phyloP scores from a whole-genome alignment of 2,329 filamentous ascomycete genomes.

The Aphanocladium album region DNA sequence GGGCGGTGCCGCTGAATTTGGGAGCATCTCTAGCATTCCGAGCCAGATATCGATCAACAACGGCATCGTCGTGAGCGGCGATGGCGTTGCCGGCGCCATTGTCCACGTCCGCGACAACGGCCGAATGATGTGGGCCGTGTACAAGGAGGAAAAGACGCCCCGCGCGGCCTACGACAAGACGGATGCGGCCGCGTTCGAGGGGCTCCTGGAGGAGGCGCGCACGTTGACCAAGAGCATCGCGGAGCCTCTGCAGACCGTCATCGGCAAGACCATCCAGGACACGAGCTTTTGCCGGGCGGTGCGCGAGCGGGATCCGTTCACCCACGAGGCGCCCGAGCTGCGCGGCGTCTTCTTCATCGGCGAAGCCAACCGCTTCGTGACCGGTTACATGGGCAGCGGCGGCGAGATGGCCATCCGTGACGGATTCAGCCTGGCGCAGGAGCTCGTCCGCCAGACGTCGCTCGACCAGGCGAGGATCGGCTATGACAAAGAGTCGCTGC shows the following conservation, averaged over 20 bases:
- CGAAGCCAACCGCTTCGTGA: constrained; percentile 41
- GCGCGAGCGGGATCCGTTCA: constrained; percentile 37
- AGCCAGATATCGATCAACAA: constrained; percentile 27
- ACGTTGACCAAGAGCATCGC: constrained; percentile 26
- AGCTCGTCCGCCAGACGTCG: constrained; percentile 23
- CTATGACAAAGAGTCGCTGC: constrained; percentile 30
- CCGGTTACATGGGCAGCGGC: constrained; percentile 40
- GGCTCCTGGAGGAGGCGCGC: constrained; percentile 26
- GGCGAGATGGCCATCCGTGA: constrained; percentile 40
- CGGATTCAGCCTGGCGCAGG: constrained; percentile 34
- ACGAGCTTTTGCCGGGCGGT: constrained; percentile 33
- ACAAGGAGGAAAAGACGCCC: constrained; percentile 21
- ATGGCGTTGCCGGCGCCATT: constrained; percentile 33
- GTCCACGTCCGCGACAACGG: constrained; percentile 33
- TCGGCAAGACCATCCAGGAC: constrained; percentile 30
- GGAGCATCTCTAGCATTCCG: constrained; percentile 22
- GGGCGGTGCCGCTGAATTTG: constrained; percentile 29
- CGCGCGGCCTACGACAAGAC: constrained; percentile 12
- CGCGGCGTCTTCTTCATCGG: constrained; percentile 36
- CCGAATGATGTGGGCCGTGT: constrained; percentile 33
- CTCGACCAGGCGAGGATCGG: constrained; percentile 24
- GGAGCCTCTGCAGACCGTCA: constrained; percentile 31
- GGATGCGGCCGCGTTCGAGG: constrained; percentile 17
- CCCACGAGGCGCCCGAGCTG: constrained; percentile 20
- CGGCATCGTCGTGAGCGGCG: constrained; percentile 29